Evolutionary conservation across 2,329 filamentous ascomycete species (phyloP).

Genomic region (Colletotrichum tofieldiae): DNA sequence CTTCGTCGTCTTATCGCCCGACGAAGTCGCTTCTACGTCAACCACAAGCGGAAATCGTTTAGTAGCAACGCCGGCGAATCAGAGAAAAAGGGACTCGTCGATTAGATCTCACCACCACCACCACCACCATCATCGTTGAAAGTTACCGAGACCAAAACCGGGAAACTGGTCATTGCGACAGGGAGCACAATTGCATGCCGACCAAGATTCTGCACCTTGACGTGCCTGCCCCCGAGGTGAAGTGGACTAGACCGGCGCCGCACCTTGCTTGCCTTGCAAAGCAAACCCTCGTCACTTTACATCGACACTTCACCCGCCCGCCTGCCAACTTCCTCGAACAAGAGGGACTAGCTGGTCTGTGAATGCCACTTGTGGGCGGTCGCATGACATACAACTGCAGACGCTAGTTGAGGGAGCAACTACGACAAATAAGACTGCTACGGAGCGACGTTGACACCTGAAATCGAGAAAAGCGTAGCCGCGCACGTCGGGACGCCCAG

Average conservation of each 20-base stretch:
- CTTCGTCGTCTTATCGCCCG: neutral
- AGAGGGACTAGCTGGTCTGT: neutral
- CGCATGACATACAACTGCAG: slow-evolving; percentile 26
- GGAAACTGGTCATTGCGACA: slow-evolving; percentile 7
- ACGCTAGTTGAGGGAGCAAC: slow-evolving; percentile 16
- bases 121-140: neutral
- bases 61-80: neutral
- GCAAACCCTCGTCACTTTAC: slow-evolving; percentile 9
- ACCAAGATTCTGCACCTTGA: slow-evolving; percentile 33
- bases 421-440: slow-evolving; percentile 13
- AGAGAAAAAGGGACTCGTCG: neutral
- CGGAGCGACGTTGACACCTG: slow-evolving; percentile 6
- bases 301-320: neutral
- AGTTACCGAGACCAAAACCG: neutral
- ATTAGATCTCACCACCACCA: neutral
- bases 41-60: neutral
- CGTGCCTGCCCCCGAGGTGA: slow-evolving; percentile 3
- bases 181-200: neutral
- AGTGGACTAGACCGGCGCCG: slow-evolving; percentile 3
- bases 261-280: slow-evolving; percentile 1
- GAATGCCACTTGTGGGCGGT: slow-evolving; percentile 1
- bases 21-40: slow-evolving; percentile 3
- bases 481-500: neutral
- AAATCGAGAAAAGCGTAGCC: neutral
- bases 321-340: slow-evolving; percentile 23